Evolutionary conservation across 352 stramenopile species (phyloP).

Genomic region (Phytopythium mirpurense): DNA sequence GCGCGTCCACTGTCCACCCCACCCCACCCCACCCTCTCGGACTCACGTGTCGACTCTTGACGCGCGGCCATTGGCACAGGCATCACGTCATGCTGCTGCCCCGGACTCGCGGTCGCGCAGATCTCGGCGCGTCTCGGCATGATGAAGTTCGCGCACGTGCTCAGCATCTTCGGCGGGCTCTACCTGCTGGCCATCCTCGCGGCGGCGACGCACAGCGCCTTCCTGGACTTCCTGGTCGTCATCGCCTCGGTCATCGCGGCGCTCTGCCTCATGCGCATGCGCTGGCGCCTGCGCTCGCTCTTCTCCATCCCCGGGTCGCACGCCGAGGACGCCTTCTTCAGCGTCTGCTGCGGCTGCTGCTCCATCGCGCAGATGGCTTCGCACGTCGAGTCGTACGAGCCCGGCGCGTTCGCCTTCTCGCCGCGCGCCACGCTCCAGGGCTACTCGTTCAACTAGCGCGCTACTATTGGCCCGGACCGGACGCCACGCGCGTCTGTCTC

Average conservation of each 20-base stretch:
- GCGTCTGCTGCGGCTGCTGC: conserved; percentile 65
- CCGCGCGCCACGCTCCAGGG: conserved; percentile 61
- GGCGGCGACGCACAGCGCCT: conserved; percentile 19
- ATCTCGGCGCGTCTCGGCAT: conserved; percentile 55
- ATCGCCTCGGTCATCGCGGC: conserved; percentile 27
- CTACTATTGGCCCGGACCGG: no score
- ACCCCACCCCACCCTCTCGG: no score
- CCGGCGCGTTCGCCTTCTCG: conserved; percentile 46
- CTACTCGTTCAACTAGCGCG: conserved; percentile 46
- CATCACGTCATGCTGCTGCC: conserved; percentile 65
- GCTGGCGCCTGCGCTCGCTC: conserved; percentile 52
- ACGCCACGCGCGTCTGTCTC: no score
- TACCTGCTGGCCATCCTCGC: conserved; percentile 49
- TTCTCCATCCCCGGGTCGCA: conserved; percentile 62
- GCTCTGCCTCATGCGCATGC: conserved; percentile 43
- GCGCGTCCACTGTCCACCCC: no score
- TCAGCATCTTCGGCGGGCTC: conserved; percentile 38
- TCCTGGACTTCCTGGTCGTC: conserved; percentile 45
- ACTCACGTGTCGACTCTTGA: background rate
- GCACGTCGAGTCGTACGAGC: conserved; percentile 77
- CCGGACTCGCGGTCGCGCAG: conserved; percentile 53
- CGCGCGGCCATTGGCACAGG: conserved; percentile 12
- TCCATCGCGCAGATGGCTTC: conserved; percentile 76
- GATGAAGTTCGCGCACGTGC: conserved; percentile 48
- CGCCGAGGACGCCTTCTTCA: conserved; percentile 37